These are phyloP conservation scores for Galeopsis tetrahit DNA, from an alignment of 257 asterid genomes.

Conservation along the genomic window DNA sequence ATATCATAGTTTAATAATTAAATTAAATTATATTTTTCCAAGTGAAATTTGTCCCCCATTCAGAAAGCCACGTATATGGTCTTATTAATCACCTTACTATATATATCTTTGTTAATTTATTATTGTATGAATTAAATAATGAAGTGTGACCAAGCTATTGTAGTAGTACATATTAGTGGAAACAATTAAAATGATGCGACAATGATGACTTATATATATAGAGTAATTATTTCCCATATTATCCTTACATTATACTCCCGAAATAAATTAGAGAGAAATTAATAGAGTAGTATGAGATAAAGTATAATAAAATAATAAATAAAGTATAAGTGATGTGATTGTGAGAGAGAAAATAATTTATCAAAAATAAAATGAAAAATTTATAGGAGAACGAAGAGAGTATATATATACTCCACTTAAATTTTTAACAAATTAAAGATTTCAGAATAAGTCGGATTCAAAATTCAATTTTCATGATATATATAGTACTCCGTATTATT, in stretches of 20 bases:
- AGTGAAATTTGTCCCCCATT: conserved; percentile 27
- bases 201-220: too few species aligned
- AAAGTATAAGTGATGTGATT: too few species aligned
- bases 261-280: too few species aligned
- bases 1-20: not conserved
- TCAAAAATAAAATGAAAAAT: too few species aligned
- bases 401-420: too few species aligned
- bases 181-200: not conserved
- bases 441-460: not conserved
- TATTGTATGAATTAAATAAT: too few species aligned
- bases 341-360: too few species aligned
- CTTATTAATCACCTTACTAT: not conserved
- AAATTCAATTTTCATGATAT: not conserved
- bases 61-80: conserved; percentile 30
- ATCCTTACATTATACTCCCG: not conserved
- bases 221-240: not conserved
- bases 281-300: too few species aligned
- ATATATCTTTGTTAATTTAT: not conserved
- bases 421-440: not conserved
- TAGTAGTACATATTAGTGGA: not conserved
- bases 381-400: too few species aligned
- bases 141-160: not conserved
- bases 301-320: too few species aligned
- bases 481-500: too few species aligned
- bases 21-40: not conserved